Evolutionary conservation across 495 filamentous ascomycete genomes (phyloP).

Genomic region (Xylaria castorea): DNA sequence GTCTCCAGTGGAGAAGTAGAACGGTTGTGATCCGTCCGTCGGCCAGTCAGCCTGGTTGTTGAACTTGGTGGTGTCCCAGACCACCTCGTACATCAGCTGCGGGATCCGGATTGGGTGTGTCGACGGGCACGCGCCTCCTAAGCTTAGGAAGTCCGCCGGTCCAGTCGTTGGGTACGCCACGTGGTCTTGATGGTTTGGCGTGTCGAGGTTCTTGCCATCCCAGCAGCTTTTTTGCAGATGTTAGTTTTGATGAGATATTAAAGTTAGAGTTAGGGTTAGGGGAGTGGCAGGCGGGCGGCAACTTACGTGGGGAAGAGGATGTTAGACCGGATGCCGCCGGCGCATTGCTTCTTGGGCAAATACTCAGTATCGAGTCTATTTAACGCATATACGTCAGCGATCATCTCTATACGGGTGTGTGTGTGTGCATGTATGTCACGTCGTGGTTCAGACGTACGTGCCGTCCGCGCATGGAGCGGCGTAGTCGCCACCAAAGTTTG

Average conservation of each 20-base stretch:
- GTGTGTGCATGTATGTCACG: background rate
- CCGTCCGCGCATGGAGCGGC: slow-evolving; percentile 52
- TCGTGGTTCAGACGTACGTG: slow-evolving; percentile 28
- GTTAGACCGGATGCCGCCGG: slow-evolving; percentile 59
- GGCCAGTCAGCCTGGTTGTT: slow-evolving; percentile 55
- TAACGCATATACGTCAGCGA: slow-evolving; percentile 23
- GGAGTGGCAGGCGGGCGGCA: background rate
- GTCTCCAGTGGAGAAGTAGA: slow-evolving; percentile 55
- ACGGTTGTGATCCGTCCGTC: slow-evolving; percentile 54
- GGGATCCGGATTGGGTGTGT: slow-evolving; percentile 57
- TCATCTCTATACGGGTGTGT: background rate
- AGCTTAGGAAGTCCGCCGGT: slow-evolving; percentile 55
- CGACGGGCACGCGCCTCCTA: slow-evolving; percentile 54
- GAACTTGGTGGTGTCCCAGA: slow-evolving; percentile 58
- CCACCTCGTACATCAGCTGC: slow-evolving; percentile 60
- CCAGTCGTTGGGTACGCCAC: slow-evolving; percentile 52
- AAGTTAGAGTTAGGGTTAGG: background rate
- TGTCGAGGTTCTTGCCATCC: slow-evolving; percentile 62
- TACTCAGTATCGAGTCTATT: slow-evolving; percentile 48
- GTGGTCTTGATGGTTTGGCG: slow-evolving; percentile 60
- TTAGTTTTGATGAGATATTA: background rate
- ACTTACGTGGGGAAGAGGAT: slow-evolving; percentile 59
- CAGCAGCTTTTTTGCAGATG: slow-evolving; percentile 50
- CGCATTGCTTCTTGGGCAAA: slow-evolving; percentile 49
- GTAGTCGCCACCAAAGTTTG: slow-evolving; percentile 55